A percentile compares a stretch with the other conserved stretches of the same genome.
Evolutionary conservation across 345 rosid genomes (phyloP).

Genomic region (Conringia planisiliqua): DNA sequence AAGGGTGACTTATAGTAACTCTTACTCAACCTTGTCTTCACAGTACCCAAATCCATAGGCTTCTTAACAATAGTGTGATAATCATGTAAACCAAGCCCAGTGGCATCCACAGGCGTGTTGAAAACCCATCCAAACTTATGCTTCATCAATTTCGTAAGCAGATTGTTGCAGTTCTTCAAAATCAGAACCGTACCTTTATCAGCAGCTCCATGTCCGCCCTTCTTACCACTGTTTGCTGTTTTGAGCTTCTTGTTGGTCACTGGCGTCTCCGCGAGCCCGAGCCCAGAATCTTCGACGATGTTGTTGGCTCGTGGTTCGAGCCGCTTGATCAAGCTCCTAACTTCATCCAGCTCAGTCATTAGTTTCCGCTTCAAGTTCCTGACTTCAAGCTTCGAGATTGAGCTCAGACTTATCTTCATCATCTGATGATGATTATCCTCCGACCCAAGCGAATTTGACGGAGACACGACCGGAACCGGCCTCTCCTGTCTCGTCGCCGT

Average conservation of each 20-base stretch:
- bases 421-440: conserved; percentile 19
- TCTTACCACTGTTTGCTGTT: conserved; percentile 33
- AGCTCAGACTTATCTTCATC: conserved; percentile 32
- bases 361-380: conserved; percentile 32
- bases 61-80: conserved; percentile 63
- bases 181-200: conserved; percentile 46
- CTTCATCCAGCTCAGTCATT: conserved; percentile 27
- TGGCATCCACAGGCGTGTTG: conserved; percentile 74
- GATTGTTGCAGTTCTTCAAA: conserved; percentile 49
- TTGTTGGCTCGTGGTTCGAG: conserved; percentile 33
- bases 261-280: conserved; percentile 28
- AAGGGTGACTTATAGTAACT: conserved; percentile 61
- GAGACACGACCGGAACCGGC: conserved; percentile 20
- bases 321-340: conserved; percentile 33
- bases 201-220: conserved; percentile 4
- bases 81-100: conserved; percentile 69
- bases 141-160: conserved; percentile 75
- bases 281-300: conserved; percentile 24
- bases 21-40: conserved; percentile 60
- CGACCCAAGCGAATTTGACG: conserved; percentile 20
- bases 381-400: conserved; percentile 34
- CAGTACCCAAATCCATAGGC: conserved; percentile 96
- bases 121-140: conserved; percentile 89
- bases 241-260: conserved; percentile 41
- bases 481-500: conserved; percentile 6